phyloP scores from a whole-genome alignment of 1,284 basidiomycete species.

The Bondarzewia mesenterica region DNA sequence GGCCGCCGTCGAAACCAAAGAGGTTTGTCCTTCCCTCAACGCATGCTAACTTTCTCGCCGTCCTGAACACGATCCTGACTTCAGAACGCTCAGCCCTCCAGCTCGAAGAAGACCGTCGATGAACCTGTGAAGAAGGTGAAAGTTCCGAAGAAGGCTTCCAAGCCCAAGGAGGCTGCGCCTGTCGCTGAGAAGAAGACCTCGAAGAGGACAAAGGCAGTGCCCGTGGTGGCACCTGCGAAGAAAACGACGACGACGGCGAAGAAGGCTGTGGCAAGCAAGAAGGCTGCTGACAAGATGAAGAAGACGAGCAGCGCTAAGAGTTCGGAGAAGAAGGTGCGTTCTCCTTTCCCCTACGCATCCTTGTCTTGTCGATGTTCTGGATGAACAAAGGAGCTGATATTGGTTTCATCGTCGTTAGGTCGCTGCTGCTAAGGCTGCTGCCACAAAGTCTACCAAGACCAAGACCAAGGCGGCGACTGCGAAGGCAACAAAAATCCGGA shows the following conservation, averaged over 20 bases:
- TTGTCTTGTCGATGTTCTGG: not conserved
- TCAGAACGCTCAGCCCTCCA: constrained; percentile 31
- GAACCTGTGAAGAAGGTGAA: constrained; percentile 17
- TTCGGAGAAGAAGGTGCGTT: constrained; percentile 31
- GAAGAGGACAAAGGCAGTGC: constrained; percentile 24
- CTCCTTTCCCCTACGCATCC: too few relatives aligned
- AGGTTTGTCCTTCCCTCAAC: constrained; percentile 39
- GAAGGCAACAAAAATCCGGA: constrained; percentile 25
- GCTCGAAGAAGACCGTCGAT: constrained; percentile 28
- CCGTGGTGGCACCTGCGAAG: constrained; percentile 17
- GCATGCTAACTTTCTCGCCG: not conserved
- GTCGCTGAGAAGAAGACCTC: constrained; percentile 15
- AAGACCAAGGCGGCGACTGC: constrained; percentile 25
- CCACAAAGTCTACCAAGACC: constrained; percentile 20
- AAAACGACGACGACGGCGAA: constrained; percentile 19
- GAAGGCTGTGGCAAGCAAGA: constrained; percentile 28
- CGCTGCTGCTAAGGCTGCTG: constrained; percentile 20
- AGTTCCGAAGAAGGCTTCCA: constrained; percentile 6
- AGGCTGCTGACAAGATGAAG: constrained; percentile 22
- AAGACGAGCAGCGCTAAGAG: constrained; percentile 35
- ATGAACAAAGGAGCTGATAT: not conserved
- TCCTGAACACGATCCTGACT: constrained; percentile 15
- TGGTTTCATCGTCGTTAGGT: constrained; percentile 13
- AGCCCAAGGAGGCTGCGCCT: constrained; percentile 20
- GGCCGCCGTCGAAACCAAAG: constrained; percentile 34